Base-by-base conservation (phyloP, 441 rosid species). In the Pelargonium australe region DNA sequence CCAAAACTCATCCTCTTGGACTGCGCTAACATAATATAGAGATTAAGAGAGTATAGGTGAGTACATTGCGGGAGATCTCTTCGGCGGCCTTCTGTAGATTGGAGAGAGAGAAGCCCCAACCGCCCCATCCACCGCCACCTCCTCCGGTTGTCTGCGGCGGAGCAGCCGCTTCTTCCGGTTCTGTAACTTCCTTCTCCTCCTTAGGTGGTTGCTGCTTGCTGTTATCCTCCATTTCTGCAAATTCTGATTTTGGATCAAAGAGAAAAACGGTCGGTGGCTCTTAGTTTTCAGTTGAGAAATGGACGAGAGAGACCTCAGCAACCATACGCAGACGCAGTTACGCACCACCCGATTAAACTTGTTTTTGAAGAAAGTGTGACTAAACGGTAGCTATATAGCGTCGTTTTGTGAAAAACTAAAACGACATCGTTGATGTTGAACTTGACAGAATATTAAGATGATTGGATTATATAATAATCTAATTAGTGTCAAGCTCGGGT, bases 31-130 rank as follows among this genome's bases (percentile, higher is more conserved):
- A 40, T 10, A 63, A 28, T 11, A 40, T 10, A 63, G 7, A 53
- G 1, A n/a, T 11, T 60, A 60, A 34, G 4, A 0, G 64, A 65
- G 12, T 7, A 66, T 55, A 64, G n/a, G 72, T 68, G 41, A 68
- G 67, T 80, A 91, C 99, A 85, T 84, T 90, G 79, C 97, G 99
- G 72, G 96, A 84, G 72, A 95, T 86, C 85, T 91, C 99, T 76
- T 89, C 90, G 0, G 96, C 78, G 12, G 78, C 96, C 76, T 95
- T 91, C 72, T 95, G 99, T 74, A 91, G 91, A 85, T 90, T 94
- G 41, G 97, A 84, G 20, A 95, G 70, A 44, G 96, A 86, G 73
- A 90, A 88, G 4, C 95, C 95, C 99, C 99, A 95, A 2, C 95
- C 97, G 45, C 97, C 91, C 80, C 98, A 86, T 31, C 95, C 89